These are phyloP conservation scores for Globisporangium abappressorium DNA, from an alignment of 352 stramenopile species.

Conservation along the genomic window DNA sequence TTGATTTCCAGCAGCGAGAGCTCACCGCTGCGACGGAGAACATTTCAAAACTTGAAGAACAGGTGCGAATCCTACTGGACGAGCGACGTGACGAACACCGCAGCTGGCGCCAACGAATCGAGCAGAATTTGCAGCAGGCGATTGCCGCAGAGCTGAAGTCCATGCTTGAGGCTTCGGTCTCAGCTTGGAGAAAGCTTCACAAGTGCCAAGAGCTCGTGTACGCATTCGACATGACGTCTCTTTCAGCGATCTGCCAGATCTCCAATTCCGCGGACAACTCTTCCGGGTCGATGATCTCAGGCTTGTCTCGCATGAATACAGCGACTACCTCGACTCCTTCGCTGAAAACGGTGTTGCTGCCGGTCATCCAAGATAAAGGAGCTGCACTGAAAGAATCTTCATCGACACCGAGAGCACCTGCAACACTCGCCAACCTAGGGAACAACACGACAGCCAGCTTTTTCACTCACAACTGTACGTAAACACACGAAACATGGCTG, in stretches of 20 bases:
- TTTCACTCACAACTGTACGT: conserved; percentile 10
- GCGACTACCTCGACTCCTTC: conserved; percentile 3
- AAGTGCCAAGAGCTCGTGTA: conserved; percentile 29
- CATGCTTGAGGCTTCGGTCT: conserved; percentile 30
- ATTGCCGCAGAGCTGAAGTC: conserved; percentile 25
- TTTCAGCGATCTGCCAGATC: conserved; percentile 5
- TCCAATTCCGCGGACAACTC: not conserved
- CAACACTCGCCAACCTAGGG: not conserved
- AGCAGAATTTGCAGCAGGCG: conserved; percentile 31
- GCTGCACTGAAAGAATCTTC: conserved; percentile 2
- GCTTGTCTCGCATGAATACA: not conserved
- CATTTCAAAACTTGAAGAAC: conserved; percentile 24
- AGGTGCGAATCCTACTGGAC: conserved; percentile 34
- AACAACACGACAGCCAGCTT: conserved; percentile 4
- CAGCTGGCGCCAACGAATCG: conserved; percentile 26
- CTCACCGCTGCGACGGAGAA: conserved; percentile 12
- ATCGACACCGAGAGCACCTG: conserved; percentile 4
- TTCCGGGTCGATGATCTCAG: not conserved
- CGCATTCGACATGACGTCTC: conserved; percentile 13
- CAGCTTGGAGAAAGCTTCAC: conserved; percentile 37
- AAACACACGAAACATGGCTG: too few relatives aligned
- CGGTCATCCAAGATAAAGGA: conserved; percentile 5
- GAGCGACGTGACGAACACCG: conserved; percentile 34
- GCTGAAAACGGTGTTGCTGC: not conserved
- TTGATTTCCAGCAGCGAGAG: conserved; percentile 25